These are phyloP conservation scores for Penicillium glabrum DNA, from an alignment of 2,329 filamentous ascomycete genomes.

Conservation along the genomic window DNA sequence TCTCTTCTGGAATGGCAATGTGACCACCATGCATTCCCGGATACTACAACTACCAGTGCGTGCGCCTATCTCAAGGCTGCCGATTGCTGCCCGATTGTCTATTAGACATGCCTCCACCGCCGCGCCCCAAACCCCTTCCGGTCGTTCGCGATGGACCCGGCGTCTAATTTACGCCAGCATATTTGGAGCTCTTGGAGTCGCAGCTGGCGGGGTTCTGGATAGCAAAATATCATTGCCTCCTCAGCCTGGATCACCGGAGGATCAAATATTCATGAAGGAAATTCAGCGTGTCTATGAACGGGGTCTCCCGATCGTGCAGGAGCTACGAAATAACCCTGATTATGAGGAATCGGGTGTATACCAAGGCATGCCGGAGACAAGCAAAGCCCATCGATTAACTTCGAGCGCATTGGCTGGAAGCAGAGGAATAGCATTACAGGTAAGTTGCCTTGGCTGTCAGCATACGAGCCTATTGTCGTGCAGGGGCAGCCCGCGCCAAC, in stretches of 20 bases:
- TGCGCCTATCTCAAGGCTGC: slow-evolving; percentile 1
- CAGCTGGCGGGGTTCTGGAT: slow-evolving; percentile 24
- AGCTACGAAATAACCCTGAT: slow-evolving; percentile 39
- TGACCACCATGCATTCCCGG: slow-evolving; percentile 30
- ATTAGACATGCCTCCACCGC: slow-evolving; percentile 23
- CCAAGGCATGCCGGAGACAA: slow-evolving; percentile 34
- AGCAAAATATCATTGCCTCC: slow-evolving; percentile 24
- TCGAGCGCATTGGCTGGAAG: slow-evolving; percentile 42
- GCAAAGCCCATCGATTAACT: slow-evolving; percentile 37
- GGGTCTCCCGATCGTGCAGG: slow-evolving; percentile 36
- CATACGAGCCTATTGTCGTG: neutral
- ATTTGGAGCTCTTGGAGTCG: slow-evolving; percentile 35
- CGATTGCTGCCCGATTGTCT: slow-evolving; percentile 2
- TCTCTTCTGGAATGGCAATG: slow-evolving; percentile 15
- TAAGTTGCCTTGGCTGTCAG: slow-evolving; percentile 19
- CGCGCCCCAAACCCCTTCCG: slow-evolving; percentile 14
- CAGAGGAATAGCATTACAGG: slow-evolving; percentile 42
- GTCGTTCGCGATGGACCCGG: slow-evolving; percentile 34
- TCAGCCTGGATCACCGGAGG: slow-evolving; percentile 36
- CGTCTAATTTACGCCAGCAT: slow-evolving; percentile 34
- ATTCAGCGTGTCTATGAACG: slow-evolving; percentile 35
- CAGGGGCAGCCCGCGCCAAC: neutral
- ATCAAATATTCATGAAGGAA: slow-evolving; percentile 27
- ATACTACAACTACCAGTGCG: slow-evolving; percentile 24
- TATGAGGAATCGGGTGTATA: slow-evolving; percentile 43